Conservation (phyloP, 1,284 basidiomycete species). For the Sporisorium graminicola region DNA sequence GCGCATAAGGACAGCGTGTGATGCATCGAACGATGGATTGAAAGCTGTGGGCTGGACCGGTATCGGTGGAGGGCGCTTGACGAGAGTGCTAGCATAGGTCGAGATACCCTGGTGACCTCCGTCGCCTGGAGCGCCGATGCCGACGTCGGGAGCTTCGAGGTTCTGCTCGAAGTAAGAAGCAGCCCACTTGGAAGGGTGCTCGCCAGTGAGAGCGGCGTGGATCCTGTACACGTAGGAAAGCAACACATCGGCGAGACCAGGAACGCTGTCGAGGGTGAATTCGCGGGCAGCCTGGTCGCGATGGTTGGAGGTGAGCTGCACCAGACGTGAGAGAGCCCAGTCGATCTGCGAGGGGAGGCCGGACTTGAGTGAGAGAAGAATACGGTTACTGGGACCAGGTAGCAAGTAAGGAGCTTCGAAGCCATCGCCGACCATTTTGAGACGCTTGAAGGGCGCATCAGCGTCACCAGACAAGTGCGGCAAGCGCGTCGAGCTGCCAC, state of each 20-base stretch:
- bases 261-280: conserved; percentile 50
- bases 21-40: conserved; percentile 19
- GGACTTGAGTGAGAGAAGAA: conserved; percentile 62
- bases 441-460: conserved; percentile 29
- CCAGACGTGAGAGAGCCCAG: conserved; percentile 63
- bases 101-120: conserved; percentile 31
- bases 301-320: conserved; percentile 36
- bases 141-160: conserved; percentile 42
- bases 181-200: conserved; percentile 51
- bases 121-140: conserved; percentile 58
- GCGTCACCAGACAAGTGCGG: conserved; percentile 12
- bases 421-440: conserved; percentile 37
- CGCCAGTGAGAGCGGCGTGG: conserved; percentile 49
- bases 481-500: conserved; percentile 6
- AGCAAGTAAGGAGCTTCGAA: conserved; percentile 51
- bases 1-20: conserved; percentile 56
- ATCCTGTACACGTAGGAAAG: conserved; percentile 54
- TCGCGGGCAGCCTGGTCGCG: conserved; percentile 35
- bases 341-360: conserved; percentile 65
- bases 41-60: not conserved
- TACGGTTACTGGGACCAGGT: conserved; percentile 61
- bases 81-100: not conserved
- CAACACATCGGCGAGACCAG: conserved; percentile 60
- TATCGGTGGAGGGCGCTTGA: not conserved
- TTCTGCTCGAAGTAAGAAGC: conserved; percentile 52